phyloP scores from a whole-genome alignment of 306 rosid genomes.

The Cicer cuneatum region DNA sequence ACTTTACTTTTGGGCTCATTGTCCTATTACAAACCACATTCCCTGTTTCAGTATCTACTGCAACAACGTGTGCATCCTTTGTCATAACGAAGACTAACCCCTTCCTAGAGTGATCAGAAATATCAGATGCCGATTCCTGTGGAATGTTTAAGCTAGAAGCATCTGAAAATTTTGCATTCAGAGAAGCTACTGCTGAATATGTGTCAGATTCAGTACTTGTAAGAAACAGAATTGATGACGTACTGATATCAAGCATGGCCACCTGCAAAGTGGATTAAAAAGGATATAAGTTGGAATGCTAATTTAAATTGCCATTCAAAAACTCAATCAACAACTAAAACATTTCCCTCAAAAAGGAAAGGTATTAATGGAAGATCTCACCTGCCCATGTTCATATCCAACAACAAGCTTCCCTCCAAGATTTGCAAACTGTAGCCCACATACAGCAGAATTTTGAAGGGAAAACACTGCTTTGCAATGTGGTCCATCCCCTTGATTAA shows the following conservation, averaged over 20 bases:
- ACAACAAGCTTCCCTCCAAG: conserved; percentile 68
- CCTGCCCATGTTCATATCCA: conserved; percentile 84
- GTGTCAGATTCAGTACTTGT: conserved; percentile 58
- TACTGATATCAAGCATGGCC: conserved; percentile 69
- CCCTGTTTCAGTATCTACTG: conserved; percentile 61
- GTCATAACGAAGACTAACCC: conserved; percentile 61
- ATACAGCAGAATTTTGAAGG: conserved; percentile 64
- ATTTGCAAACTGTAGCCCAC: conserved; percentile 63
- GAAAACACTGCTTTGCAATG: conserved; percentile 68
- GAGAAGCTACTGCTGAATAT: conserved; percentile 63
- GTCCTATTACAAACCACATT: conserved; percentile 57
- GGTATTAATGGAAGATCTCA: conserved; percentile 46
- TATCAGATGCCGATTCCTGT: conserved; percentile 53
- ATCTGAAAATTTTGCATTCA: conserved; percentile 61
- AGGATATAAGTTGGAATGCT: conserved; percentile 40
- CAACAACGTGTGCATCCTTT: conserved; percentile 58
- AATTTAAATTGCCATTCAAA: conserved; percentile 37
- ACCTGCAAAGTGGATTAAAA: conserved; percentile 67
- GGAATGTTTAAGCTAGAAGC: conserved; percentile 49
- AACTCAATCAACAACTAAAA: conserved; percentile 26
- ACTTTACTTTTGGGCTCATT: conserved; percentile 51
- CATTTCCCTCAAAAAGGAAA: conserved; percentile 25
- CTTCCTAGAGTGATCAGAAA: conserved; percentile 49
- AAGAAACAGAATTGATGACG: conserved; percentile 70
- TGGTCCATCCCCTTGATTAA: conserved; percentile 63